Base-by-base conservation (phyloP, 176 grass and related monocot genomes). In the Avena insularis region DNA sequence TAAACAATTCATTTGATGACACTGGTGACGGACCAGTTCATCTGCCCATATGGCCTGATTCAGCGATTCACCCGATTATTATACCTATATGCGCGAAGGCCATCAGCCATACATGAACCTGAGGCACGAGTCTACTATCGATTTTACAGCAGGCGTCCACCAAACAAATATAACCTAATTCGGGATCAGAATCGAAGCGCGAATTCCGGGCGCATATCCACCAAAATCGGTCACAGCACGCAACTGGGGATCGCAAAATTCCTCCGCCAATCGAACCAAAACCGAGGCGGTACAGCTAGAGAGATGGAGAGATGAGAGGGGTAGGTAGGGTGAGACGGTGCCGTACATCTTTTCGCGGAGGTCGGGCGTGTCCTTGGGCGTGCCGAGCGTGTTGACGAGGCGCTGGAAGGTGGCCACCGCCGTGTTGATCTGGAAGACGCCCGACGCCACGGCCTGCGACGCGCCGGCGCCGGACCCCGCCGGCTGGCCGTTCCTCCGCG, bases 381-480 rank as follows among this genome's bases (percentile, higher is more conserved):
- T 98, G 86, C 96, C 96, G 62, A 98, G 92, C 60, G 96, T 92
- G 87, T 98, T 98, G 79, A 95, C 96, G 59, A 95, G 96, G 48
- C 96, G 92, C 84, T 98, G 93, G 90, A 92, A 98, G 64, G 89
- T 92, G 69, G 91, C 78, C 2, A 98, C 93, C 14, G 90, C 90
- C 81, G 96, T 98, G 75, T 91, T 98, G 84, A 98, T 98, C 91
- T 98, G 88, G 89, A 98, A 98, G 3, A 98, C 90, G 40, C 93
- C 96, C 29, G 96, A 63, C 31, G 88, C 86, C 31, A 98, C 93
- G 60, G 93, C 92, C 92, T 98, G 96, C 65, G 93, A 92, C 57
- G 92, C 67, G 54, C 75, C 68, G 36, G 33, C 89, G 54, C 48
- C 87, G 49, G 15, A n/a, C 29, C 11, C 83, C 71, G 46, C 7